Evolutionary conservation across 164 flowering plant genomes (phyloP), one percentile per base, ranked within the genome.

Genomic region (Houttuynia cordata): DNA sequence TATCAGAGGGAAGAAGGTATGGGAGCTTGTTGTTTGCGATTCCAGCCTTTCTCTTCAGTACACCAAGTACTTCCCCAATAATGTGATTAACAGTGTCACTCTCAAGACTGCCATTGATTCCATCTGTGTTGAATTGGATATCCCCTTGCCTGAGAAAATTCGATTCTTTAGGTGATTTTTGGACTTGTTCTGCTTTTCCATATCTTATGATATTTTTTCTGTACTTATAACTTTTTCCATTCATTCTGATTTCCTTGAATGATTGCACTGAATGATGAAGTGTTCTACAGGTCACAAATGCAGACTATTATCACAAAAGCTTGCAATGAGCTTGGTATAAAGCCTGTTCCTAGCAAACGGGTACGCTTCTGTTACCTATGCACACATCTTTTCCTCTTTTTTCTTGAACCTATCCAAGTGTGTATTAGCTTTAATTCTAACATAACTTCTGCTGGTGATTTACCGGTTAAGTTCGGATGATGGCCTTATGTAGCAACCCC

Each of bases 21-120:
- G 99, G 99, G 99, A 90, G 84, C 91, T 93, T 37, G 82, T 90
- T 20, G 99, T 86, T 37, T 93, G 99, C 62, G 98, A 93, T 63
- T 59, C 49, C 37, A 73, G 96, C 6, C 80, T 93, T 41, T 87
- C 99, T 0, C 88, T 93, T 67, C 99, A 93, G 70, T 81, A 70
- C 62, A 88, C 96, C 0, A 93, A 88, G 75, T 93, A 79, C 53
- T 93, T 93, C 53, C 97, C 99, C 0, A 93, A 90, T 71, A 93
- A 88, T 78, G 91, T 93, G 37, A 93, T 93, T 71, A 93, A 93
- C 62, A 90, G 96, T 61, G 76, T 93, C 58, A 93, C 99, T 25
- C 68, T 93, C 56, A 93, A 81, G 76, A 81, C 86, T 59, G 94
- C 99, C 21, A 69, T 93, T 67, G 71, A 73, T 0, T 73, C 92